Conservation (phyloP, 805 yeast genomes). For the Candida khao-thaluensis region DNA sequence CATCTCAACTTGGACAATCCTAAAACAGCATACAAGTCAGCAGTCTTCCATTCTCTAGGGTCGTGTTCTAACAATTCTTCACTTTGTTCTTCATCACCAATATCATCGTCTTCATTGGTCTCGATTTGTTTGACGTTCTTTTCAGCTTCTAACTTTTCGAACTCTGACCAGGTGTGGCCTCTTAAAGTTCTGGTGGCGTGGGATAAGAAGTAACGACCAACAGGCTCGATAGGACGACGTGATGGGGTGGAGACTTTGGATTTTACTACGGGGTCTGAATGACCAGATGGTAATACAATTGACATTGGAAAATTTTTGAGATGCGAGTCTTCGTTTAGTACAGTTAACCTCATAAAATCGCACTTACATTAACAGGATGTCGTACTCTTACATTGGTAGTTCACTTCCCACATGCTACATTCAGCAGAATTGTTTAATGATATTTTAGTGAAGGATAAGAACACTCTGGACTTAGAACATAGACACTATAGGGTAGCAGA, state of each 20-base stretch:
- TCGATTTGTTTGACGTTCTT: slow-evolving; percentile 74
- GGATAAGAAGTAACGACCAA: slow-evolving; percentile 92
- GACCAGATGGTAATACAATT: slow-evolving; percentile 45
- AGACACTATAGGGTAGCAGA: too few species aligned
- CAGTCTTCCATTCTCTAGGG: slow-evolving; percentile 97
- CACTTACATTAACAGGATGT: too few species aligned
- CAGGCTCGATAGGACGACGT: slow-evolving; percentile 90
- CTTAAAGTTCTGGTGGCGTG: slow-evolving; percentile 94
- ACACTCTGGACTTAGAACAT: too few species aligned
- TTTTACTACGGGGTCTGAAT: slow-evolving; percentile 32
- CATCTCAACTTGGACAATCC: slow-evolving; percentile 89
- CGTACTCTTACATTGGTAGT: too few species aligned
- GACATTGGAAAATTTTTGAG: slow-evolving; percentile 24
- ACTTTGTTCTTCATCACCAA: slow-evolving; percentile 71
- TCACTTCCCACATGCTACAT: too few species aligned
- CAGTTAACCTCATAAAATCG: too few species aligned
- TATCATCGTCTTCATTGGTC: slow-evolving; percentile 59
- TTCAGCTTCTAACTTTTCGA: slow-evolving; percentile 89
- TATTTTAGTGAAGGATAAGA: too few species aligned
- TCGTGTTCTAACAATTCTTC: slow-evolving; percentile 78
- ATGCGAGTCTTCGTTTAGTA: slow-evolving; percentile 1
- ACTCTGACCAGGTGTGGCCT: slow-evolving; percentile 99
- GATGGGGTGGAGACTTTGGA: slow-evolving; percentile 56
- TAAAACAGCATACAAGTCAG: slow-evolving; percentile 93
- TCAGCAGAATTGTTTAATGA: too few species aligned